These are phyloP conservation scores for Ramaria rubella DNA, from an alignment of 768 basidiomycete genomes.

Conservation along the genomic window DNA sequence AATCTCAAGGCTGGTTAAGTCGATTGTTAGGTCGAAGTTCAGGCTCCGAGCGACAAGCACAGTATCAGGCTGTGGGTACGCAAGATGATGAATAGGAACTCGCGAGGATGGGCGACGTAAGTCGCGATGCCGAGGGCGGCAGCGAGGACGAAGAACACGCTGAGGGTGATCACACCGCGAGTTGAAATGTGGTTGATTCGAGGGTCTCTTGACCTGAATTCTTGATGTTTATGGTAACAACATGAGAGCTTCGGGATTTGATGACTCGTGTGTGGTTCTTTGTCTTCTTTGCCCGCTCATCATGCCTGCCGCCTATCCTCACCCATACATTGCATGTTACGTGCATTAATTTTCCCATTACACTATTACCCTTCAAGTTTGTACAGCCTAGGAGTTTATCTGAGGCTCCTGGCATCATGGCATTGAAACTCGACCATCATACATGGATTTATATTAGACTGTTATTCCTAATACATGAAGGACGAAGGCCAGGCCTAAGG, in stretches of 20 bases:
- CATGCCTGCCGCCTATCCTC: constrained; percentile 2
- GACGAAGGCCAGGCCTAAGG: too few relatives aligned
- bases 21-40: constrained; percentile 2
- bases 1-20: background rate
- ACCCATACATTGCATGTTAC: background rate
- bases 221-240: background rate
- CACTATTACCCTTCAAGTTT: too few relatives aligned
- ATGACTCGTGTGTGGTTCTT: background rate
- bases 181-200: background rate
- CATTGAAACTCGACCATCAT: background rate
- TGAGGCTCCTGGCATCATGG: constrained; percentile 32
- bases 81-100: constrained; percentile 49
- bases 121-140: background rate
- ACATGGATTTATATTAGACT: background rate
- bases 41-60: background rate
- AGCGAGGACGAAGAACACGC: background rate
- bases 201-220: background rate
- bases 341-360: too few relatives aligned
- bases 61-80: constrained; percentile 31
- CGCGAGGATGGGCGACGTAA: constrained; percentile 41
- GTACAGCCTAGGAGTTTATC: too few relatives aligned
- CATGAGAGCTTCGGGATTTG: background rate
- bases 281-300: background rate
- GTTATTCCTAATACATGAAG: too few relatives aligned
- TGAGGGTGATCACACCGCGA: background rate